phyloP scores from a whole-genome alignment of 352 stramenopile species.

The Vaucheria bursata region DNA sequence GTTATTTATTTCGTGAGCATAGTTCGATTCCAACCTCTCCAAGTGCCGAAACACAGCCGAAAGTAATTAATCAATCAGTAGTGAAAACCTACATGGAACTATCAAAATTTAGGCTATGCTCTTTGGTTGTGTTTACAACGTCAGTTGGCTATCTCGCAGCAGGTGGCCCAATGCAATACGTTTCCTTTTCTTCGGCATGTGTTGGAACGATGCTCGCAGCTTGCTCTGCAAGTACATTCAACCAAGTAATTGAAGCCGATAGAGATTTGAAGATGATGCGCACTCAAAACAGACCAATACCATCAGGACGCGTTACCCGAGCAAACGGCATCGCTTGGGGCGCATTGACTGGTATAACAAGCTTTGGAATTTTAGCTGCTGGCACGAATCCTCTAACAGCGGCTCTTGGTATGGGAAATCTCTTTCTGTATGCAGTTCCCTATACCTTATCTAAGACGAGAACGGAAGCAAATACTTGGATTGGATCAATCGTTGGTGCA shows the following conservation, averaged over 20 bases:
- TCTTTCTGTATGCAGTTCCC: conserved; percentile 91
- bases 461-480: conserved; percentile 94
- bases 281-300: conserved; percentile 82
- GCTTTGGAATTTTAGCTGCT: conserved; percentile 69
- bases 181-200: conserved; percentile 72
- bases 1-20: no score
- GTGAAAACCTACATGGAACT: conserved; percentile 17
- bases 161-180: conserved; percentile 76
- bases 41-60: no score
- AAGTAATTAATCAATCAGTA: no score
- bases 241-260: conserved; percentile 92
- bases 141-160: conserved; percentile 89
- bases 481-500: conserved; percentile 93
- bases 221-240: conserved; percentile 89
- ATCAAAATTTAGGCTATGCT: conserved; percentile 56
- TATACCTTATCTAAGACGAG: conserved; percentile 97
- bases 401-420: conserved; percentile 88
- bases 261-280: conserved; percentile 92
- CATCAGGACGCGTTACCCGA: conserved; percentile 64
- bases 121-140: conserved; percentile 91
- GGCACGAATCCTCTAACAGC: conserved; percentile 89
- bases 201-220: conserved; percentile 86
- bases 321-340: conserved; percentile 70
- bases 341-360: conserved; percentile 60
- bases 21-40: no score